phyloP scores from a whole-genome alignment of 2,329 filamentous ascomycete species.

The Cladosporium oxysporum region DNA sequence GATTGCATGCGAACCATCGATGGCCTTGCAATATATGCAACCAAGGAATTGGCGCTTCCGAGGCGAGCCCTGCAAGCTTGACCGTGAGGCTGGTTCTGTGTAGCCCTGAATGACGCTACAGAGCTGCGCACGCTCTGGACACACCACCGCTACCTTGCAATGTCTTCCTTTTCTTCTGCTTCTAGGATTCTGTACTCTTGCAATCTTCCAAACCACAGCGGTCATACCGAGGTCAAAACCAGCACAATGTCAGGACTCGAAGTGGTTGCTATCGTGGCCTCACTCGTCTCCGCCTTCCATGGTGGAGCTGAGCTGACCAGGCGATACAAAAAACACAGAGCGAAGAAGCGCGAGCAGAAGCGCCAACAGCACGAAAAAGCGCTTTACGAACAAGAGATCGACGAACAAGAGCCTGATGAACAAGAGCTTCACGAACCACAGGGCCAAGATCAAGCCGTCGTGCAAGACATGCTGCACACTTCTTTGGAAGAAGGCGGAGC shows the following conservation, averaged over 20 bases:
- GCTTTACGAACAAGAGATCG: constrained; percentile 20
- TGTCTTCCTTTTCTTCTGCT: neutral
- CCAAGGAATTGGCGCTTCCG: neutral
- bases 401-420: neutral
- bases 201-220: neutral
- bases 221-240: neutral
- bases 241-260: constrained; percentile 32
- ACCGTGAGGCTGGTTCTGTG: constrained; percentile 4
- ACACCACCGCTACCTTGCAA: neutral
- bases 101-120: neutral
- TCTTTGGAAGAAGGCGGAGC: constrained; percentile 42
- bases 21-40: neutral
- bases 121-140: neutral
- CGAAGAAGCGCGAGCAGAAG: constrained; percentile 19
- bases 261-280: constrained; percentile 44
- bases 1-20: constrained; percentile 8
- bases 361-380: neutral
- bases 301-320: constrained; percentile 43
- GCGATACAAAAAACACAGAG: constrained; percentile 37
- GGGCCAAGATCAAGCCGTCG: constrained; percentile 25
- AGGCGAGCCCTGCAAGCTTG: neutral
- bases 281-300: constrained; percentile 46
- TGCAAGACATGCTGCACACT: constrained; percentile 42
- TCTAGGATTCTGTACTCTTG: neutral
- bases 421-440: constrained; percentile 22